These are phyloP conservation scores for Cyphellophora attinorum DNA, from an alignment of 2,329 filamentous ascomycete genomes.

Conservation along the genomic window DNA sequence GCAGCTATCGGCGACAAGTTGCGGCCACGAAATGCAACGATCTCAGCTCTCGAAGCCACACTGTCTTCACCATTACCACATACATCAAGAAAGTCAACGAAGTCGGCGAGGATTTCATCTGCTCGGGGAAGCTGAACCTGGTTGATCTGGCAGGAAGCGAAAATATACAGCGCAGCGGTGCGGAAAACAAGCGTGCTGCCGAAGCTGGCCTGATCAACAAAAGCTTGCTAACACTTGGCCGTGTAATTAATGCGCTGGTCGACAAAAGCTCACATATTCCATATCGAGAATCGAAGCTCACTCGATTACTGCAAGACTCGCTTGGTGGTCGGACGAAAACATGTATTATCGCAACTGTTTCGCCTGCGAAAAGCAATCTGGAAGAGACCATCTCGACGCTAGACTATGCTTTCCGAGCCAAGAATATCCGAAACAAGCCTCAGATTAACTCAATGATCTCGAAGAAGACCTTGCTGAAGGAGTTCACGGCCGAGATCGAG, in stretches of 20 bases:
- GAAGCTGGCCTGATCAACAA: conserved; percentile 98
- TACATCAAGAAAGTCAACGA: conserved; percentile 75
- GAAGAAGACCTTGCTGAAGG: conserved; percentile 82
- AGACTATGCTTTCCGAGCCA: conserved; percentile 94
- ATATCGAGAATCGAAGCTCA: conserved; percentile 89
- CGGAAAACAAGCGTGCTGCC: conserved; percentile 92
- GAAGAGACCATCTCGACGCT: conserved; percentile 98
- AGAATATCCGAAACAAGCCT: conserved; percentile 97
- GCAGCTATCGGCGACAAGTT: conserved; percentile 92
- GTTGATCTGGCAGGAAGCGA: conserved; percentile 96
- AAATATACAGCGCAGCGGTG: conserved; percentile 92
- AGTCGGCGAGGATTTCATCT: conserved; percentile 80
- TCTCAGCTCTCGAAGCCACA: conserved; percentile 91
- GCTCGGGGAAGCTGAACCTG: conserved; percentile 86
- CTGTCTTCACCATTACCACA: conserved; percentile 91
- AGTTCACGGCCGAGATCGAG: conserved; percentile 89
- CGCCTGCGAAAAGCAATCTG: conserved; percentile 85
- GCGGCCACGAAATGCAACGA: conserved; percentile 99
- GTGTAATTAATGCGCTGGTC: conserved; percentile 94
- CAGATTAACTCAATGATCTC: conserved; percentile 87
- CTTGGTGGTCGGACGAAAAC: conserved; percentile 93
- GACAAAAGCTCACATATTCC: conserved; percentile 86
- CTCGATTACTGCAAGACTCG: conserved; percentile 88
- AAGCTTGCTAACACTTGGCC: conserved; percentile 83
- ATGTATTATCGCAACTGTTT: conserved; percentile 95